phyloP scores from a whole-genome alignment of 306 rosid species.

The Glycine tomentella region DNA sequence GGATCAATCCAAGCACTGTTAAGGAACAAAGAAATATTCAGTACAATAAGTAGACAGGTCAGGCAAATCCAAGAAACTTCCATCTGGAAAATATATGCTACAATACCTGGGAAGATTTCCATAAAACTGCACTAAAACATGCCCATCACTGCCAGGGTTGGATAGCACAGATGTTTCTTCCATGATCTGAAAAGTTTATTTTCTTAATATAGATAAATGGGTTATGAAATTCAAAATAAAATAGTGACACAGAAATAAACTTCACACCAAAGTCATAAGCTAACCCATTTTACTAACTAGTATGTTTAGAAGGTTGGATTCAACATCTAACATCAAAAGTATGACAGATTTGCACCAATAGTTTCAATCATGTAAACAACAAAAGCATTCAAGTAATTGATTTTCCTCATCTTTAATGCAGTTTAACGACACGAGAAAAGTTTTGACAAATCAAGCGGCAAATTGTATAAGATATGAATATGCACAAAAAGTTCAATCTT shows the following conservation, averaged over 20 bases:
- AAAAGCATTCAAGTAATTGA: constrained; percentile 22
- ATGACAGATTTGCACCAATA: constrained; percentile 8
- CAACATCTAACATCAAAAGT: constrained; percentile 28
- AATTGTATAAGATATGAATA: not conserved
- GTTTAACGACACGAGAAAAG: not conserved
- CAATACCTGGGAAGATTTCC: constrained; percentile 57
- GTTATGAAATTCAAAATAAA: constrained; percentile 32
- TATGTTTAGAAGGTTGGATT: constrained; percentile 27
- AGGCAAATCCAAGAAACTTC: constrained; percentile 30
- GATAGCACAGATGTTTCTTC: constrained; percentile 54
- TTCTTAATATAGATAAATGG: constrained; percentile 27
- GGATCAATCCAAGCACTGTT: constrained; percentile 70
- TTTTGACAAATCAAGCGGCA: constrained; percentile 23
- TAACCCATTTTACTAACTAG: constrained; percentile 20
- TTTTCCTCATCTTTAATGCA: not conserved
- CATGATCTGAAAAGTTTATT: constrained; percentile 51
- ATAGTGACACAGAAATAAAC: constrained; percentile 16
- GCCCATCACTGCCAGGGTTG: constrained; percentile 49
- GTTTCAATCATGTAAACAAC: not conserved
- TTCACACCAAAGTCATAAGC: constrained; percentile 25
- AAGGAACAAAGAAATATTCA: constrained; percentile 38
- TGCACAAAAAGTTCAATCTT: constrained; percentile 1
- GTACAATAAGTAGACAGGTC: constrained; percentile 26
- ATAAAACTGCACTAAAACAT: constrained; percentile 61
- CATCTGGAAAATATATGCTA: constrained; percentile 19